phyloP scores from a whole-genome alignment of 2,329 filamentous ascomycete genomes.

The Pseudonectria buxi region DNA sequence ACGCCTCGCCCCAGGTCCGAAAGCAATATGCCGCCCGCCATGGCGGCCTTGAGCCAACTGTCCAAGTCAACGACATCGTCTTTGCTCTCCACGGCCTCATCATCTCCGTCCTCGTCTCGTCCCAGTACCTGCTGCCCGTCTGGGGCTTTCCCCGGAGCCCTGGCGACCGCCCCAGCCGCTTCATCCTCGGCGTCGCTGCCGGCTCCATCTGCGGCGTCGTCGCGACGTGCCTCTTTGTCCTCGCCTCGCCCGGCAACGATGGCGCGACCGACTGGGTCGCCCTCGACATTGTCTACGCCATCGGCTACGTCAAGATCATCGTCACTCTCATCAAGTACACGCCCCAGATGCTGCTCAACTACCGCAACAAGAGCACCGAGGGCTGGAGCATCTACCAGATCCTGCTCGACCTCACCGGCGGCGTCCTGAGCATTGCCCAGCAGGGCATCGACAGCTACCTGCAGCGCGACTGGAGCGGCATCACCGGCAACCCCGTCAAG shows the following conservation, averaged over 20 bases:
- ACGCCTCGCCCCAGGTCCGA: conserved; percentile 72
- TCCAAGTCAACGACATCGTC: conserved; percentile 81
- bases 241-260: conserved; percentile 29
- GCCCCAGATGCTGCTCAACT: conserved; percentile 79
- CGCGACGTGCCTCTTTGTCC: conserved; percentile 40
- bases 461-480: conserved; percentile 80
- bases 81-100: conserved; percentile 79
- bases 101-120: conserved; percentile 65
- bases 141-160: conserved; percentile 68
- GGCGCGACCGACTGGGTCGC: conserved; percentile 48
- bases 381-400: conserved; percentile 88
- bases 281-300: conserved; percentile 58
- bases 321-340: conserved; percentile 90
- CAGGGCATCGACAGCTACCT: conserved; percentile 78
- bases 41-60: conserved; percentile 68
- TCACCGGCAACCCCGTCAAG: conserved; percentile 89
- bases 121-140: conserved; percentile 65
- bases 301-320: conserved; percentile 84
- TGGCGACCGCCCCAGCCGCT: conserved; percentile 49
- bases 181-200: conserved; percentile 62
- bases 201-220: conserved; percentile 60
- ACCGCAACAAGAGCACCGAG: conserved; percentile 71
- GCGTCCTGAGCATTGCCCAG: conserved; percentile 74
- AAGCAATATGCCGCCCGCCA: conserved; percentile 79
- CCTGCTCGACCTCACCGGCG: conserved; percentile 74